phyloP scores from a whole-genome alignment of 2,329 filamentous ascomycete species.

The Colletotrichum orbiculare region DNA sequence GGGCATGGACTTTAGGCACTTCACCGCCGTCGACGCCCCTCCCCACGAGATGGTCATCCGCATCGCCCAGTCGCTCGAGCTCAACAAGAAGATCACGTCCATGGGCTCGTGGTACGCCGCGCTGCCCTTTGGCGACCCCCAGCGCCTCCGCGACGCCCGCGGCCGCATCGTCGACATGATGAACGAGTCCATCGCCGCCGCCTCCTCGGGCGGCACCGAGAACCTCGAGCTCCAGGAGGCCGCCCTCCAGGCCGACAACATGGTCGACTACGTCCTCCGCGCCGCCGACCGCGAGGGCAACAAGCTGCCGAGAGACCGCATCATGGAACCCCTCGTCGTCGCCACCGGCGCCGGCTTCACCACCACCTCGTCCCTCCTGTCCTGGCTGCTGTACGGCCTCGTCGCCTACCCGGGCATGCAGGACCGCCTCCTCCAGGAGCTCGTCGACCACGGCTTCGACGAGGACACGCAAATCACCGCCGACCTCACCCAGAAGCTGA shows the following conservation, averaged over 20 bases:
- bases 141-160: constrained; percentile 50
- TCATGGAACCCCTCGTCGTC: constrained; percentile 57
- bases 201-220: constrained; percentile 52
- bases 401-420: constrained; percentile 66
- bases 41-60: constrained; percentile 61
- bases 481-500: constrained; percentile 59
- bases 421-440: constrained; percentile 66
- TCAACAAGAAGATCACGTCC: constrained; percentile 69
- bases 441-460: constrained; percentile 60
- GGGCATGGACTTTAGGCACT: constrained; percentile 59
- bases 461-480: constrained; percentile 57
- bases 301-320: constrained; percentile 59
- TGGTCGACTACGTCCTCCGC: constrained; percentile 62
- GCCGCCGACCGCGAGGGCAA: constrained; percentile 65
- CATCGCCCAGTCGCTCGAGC: constrained; percentile 61
- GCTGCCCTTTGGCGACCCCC: constrained; percentile 68
- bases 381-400: constrained; percentile 67
- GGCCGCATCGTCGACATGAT: constrained; percentile 50
- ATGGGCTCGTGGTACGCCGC: constrained; percentile 66
- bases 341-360: constrained; percentile 69
- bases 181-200: constrained; percentile 50
- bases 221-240: constrained; percentile 59
- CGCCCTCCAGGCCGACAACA: constrained; percentile 58
- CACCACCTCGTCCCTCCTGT: constrained; percentile 67
- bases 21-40: constrained; percentile 55